phyloP scores from a whole-genome alignment of 2,329 filamentous ascomycete species.

The Aspergillus sp. region DNA sequence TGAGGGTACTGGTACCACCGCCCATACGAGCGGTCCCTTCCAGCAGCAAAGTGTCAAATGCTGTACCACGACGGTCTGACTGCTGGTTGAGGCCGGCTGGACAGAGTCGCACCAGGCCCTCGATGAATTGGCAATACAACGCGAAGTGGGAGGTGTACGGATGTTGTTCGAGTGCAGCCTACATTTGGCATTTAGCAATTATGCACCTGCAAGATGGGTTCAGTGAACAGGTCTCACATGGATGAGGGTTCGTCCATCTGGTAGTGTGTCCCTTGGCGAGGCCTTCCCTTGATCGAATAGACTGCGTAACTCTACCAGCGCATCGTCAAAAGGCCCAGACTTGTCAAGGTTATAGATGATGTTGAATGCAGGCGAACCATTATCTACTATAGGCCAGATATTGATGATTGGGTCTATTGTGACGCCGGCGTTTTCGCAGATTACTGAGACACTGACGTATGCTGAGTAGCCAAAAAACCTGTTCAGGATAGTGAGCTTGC shows the following conservation, averaged over 20 bases:
- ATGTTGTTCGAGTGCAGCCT: too few relatives aligned
- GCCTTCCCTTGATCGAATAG: not conserved
- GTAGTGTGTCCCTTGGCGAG: not conserved
- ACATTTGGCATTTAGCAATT: too few relatives aligned
- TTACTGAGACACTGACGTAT: fast-evolving
- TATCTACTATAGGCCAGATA: not conserved
- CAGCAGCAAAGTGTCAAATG: too few relatives aligned
- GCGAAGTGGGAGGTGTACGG: too few relatives aligned
- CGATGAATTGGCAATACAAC: too few relatives aligned
- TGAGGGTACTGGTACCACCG: too few relatives aligned
- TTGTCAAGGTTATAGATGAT: too few relatives aligned
- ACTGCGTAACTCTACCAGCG: not conserved
- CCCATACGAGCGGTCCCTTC: fast-evolving
- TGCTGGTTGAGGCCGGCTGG: too few relatives aligned
- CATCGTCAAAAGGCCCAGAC: too few relatives aligned
- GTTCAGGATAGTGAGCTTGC: not conserved
- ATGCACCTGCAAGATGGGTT: too few relatives aligned
- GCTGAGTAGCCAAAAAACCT: not conserved
- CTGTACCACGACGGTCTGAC: too few relatives aligned
- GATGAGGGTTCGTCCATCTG: not conserved
- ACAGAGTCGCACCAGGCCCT: too few relatives aligned
- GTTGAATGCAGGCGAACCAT: not conserved
- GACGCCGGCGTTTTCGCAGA: not conserved
- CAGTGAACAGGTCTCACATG: not conserved
- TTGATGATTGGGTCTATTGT: not conserved